These are phyloP conservation scores for Chlamydomonas sphaeroides DNA, from an alignment of 139 green algal genomes.

Conservation along the genomic window DNA sequence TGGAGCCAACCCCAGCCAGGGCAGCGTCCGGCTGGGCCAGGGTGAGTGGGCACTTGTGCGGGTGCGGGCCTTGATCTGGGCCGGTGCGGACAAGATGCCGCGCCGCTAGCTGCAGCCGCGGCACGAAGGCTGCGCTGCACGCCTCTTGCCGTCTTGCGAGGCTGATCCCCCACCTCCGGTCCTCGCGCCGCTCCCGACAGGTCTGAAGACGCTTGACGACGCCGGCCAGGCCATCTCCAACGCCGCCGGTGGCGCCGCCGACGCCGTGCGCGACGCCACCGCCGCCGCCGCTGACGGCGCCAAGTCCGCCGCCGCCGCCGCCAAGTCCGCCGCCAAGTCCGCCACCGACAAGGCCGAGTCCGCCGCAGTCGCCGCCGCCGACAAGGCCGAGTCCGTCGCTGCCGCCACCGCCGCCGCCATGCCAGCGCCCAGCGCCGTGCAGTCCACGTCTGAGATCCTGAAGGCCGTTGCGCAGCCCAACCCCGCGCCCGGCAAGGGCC, in stretches of 20 bases:
- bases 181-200: too few relatives aligned
- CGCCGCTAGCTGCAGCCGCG: too few relatives aligned
- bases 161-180: too few relatives aligned
- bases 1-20: too few relatives aligned
- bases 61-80: too few relatives aligned
- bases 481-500: constrained; percentile 9
- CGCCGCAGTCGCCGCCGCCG: background rate
- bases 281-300: background rate
- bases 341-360: background rate
- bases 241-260: background rate
- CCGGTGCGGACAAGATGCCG: too few relatives aligned
- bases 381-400: background rate
- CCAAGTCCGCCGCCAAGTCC: too few relatives aligned
- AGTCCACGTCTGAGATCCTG: constrained; percentile 14
- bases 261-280: background rate
- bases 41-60: too few relatives aligned
- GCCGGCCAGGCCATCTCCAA: background rate
- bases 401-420: background rate
- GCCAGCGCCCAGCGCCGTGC: background rate
- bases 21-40: too few relatives aligned
- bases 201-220: background rate
- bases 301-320: background rate
- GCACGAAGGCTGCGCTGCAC: too few relatives aligned
- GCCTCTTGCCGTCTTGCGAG: too few relatives aligned
- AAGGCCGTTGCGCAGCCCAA: background rate